Base-by-base conservation (phyloP, 2,329 filamentous ascomycete genomes). In the Sporothrix dimorphospora region DNA sequence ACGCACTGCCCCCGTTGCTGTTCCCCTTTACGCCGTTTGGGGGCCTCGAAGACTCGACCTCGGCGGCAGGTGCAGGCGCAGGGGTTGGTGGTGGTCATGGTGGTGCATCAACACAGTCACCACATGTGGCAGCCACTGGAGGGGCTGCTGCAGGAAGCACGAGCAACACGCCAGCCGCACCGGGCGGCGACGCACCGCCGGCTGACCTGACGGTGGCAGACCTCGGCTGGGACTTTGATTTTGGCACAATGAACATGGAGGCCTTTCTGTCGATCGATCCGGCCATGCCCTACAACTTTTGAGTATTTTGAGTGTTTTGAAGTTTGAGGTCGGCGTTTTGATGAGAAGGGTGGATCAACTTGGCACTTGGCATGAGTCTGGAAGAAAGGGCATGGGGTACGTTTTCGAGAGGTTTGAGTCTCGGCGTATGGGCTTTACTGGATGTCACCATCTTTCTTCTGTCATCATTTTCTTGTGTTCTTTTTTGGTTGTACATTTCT, bases 201-300 rank as follows among this genome's bases (percentile, higher is more conserved):
- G 53, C 63, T 1, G 74, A 75, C n/a, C 45, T 75, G 30, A 74
- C 73, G 12, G 69, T 72, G 2, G 74, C 74, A 4, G 74, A 75
- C 14, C 68, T 75, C 2, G 74, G 74, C 11, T 75, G 73, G 72
- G 71, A 73, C 49, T 74, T 75, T 72, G 74, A 75, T 16, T 75
- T 75, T 67, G 71, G 68, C 3, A 72, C 74, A 3, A 75, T 75
- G 74, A 73, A 74, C 61, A 74, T 75, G 73, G 74, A 75, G 42
- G 71, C 73, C 2, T 74, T 75, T 12, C 34, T 75, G 47, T 74
- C 74, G 2, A 71, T 75, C 8, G 73, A 75, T 49, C 74, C 73
- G 3, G 69, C 45, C n/a, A 66, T 74, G 69, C 49, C 53, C 1
- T 42, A 72, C 38, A 73, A 75, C 34, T 72, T 72, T 12, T 51